A percentile compares a stretch with the other conserved stretches of the same genome.
Conservation (phyloP, 23 red algal genomes). For the Agarophyton chilense region DNA sequence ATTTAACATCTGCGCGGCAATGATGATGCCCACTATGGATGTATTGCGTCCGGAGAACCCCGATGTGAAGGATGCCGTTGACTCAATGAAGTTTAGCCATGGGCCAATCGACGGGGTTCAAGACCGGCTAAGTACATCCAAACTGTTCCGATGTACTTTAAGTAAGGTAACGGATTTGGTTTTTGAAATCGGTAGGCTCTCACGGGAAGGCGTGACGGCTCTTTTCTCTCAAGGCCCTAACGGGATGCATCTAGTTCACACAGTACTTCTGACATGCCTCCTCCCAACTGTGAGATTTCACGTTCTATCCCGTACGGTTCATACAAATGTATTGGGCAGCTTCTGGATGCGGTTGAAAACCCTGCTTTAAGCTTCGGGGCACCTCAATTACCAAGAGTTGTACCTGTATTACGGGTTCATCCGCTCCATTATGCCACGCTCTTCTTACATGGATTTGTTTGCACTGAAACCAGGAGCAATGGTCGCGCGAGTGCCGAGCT, state of each 20-base stretch:
- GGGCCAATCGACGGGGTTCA: neutral
- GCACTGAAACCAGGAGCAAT: neutral
- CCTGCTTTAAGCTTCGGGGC: neutral
- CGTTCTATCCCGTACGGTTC: neutral
- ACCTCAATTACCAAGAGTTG: slow-evolving; percentile 21
- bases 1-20: slow-evolving; percentile 19
- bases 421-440: neutral
- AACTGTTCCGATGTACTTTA: neutral
- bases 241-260: neutral
- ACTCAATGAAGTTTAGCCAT: neutral
- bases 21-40: neutral
- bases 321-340: slow-evolving; percentile 15
- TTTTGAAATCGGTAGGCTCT: neutral
- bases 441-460: neutral
- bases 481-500: neutral
- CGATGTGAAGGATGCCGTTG: neutral
- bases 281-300: slow-evolving; percentile 14
- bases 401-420: slow-evolving; percentile 25
- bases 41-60: neutral
- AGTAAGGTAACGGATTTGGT: neutral
- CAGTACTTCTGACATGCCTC: neutral
- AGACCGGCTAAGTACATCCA: neutral
- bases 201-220: neutral
- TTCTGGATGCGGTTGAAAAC: slow-evolving; percentile 11
- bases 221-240: neutral